Evolutionary conservation across 352 stramenopile genomes (phyloP).

Genomic region (Phytophthora tubulina): DNA sequence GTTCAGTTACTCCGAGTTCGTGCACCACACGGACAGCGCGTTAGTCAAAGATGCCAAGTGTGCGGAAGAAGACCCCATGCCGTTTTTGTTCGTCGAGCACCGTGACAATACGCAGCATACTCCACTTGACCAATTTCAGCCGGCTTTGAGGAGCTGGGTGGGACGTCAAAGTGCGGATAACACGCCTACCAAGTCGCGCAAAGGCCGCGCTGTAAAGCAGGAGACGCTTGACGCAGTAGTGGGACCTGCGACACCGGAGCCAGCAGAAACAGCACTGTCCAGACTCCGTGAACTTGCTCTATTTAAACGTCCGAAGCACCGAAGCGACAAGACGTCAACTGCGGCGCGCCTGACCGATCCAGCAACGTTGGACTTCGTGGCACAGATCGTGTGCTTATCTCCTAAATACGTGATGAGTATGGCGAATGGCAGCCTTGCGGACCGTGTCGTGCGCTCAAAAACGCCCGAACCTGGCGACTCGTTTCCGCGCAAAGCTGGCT

Average conservation of each 20-base stretch:
- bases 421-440: slow-evolving; percentile 39
- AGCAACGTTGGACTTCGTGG: slow-evolving; percentile 29
- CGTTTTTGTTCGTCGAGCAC: slow-evolving; percentile 44
- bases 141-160: slow-evolving; percentile 22
- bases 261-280: slow-evolving; percentile 3
- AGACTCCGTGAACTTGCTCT: slow-evolving; percentile 32
- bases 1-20: slow-evolving; percentile 23
- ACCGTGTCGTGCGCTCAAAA: slow-evolving; percentile 32
- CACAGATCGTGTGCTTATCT: slow-evolving; percentile 39
- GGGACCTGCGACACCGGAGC: neutral
- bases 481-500: slow-evolving; percentile 46
- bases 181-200: slow-evolving; percentile 15
- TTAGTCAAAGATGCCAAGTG: slow-evolving; percentile 34
- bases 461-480: slow-evolving; percentile 28
- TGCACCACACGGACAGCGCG: slow-evolving; percentile 34
- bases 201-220: slow-evolving; percentile 10
- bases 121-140: slow-evolving; percentile 22
- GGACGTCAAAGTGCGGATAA: slow-evolving; percentile 19
- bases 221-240: slow-evolving; percentile 1
- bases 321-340: slow-evolving; percentile 13
- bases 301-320: slow-evolving; percentile 35
- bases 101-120: slow-evolving; percentile 24
- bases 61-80: slow-evolving; percentile 27
- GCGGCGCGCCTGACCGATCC: slow-evolving; percentile 12
- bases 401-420: slow-evolving; percentile 48